Evolutionary conservation across 352 stramenopile genomes (phyloP).

Genomic region (Phytopythium aichiense): DNA sequence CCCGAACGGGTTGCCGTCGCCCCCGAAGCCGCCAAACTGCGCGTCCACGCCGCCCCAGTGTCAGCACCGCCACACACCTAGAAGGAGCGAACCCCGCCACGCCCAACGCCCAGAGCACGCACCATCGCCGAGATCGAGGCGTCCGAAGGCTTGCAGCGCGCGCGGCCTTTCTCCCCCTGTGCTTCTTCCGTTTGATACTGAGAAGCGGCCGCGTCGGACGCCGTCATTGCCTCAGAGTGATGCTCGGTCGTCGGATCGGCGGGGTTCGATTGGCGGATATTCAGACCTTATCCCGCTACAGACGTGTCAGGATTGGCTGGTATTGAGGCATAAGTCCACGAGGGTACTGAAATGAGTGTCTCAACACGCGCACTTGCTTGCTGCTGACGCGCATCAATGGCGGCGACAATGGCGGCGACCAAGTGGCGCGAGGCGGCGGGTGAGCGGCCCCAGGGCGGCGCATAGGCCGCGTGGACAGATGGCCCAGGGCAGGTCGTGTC

Average conservation of each 20-base stretch:
- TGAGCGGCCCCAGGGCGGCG: background rate
- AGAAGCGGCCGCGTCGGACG: background rate
- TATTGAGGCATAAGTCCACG: background rate
- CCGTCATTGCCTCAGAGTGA: background rate
- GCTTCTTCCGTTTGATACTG: background rate
- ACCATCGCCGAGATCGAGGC: constrained; percentile 2
- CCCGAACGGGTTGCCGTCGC: constrained; percentile 76
- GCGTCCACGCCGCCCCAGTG: background rate
- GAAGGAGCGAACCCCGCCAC: background rate
- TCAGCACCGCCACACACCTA: background rate
- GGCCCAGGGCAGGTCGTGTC: background rate
- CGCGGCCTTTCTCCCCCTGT: background rate
- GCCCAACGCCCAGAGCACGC: background rate
- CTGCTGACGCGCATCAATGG: background rate
- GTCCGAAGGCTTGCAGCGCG: background rate
- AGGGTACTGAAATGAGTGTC: background rate
- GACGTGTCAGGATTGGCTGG: background rate
- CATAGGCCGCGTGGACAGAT: background rate
- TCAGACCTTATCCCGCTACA: background rate
- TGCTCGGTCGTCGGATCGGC: background rate
- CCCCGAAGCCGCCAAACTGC: constrained; percentile 70
- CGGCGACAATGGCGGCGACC: background rate
- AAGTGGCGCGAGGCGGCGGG: constrained; percentile 6
- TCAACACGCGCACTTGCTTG: background rate
- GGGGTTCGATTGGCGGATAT: constrained; percentile 5